These are phyloP conservation scores for Penicillium egyptiacum DNA, from an alignment of 495 filamentous ascomycete genomes.

Conservation along the genomic window DNA sequence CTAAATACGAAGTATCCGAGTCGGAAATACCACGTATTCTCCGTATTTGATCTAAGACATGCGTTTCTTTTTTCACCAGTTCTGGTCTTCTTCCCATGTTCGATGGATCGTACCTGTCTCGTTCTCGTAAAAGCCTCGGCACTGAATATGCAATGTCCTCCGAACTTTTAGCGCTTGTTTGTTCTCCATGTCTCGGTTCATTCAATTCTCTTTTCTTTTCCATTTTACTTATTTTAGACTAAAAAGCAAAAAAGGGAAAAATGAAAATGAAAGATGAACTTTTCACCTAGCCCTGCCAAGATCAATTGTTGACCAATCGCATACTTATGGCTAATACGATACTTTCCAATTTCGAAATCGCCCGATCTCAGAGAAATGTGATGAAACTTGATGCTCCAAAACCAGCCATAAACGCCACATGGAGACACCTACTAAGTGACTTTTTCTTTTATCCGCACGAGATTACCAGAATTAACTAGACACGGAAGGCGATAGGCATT, in stretches of 20 bases:
- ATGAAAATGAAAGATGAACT: not conserved
- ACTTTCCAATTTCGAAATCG: constrained; percentile 1
- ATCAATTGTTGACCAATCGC: constrained; percentile 15
- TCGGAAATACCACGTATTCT: not conserved
- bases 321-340: too few species aligned
- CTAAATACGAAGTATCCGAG: too few species aligned
- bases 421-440: not conserved
- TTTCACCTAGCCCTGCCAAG: constrained; percentile 10
- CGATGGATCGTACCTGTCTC: not conserved
- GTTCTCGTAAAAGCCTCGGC: not conserved
- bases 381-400: not conserved
- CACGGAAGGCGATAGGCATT: constrained; percentile 21
- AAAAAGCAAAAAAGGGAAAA: not conserved
- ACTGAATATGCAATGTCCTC: constrained; percentile 7
- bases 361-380: constrained; percentile 6
- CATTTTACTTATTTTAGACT: constrained; percentile 7
- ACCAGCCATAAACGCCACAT: constrained; percentile 13
- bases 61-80: constrained; percentile 1
- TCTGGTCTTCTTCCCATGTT: constrained; percentile 1
- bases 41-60: not conserved
- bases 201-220: constrained; percentile 2
- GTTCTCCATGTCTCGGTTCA: constrained; percentile 14
- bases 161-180: constrained; percentile 12
- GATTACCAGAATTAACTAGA: constrained; percentile 11
- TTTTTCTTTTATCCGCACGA: constrained; percentile 3